Base-by-base conservation (phyloP, 768 basidiomycete species). In the Kwoniella bestiolae region DNA sequence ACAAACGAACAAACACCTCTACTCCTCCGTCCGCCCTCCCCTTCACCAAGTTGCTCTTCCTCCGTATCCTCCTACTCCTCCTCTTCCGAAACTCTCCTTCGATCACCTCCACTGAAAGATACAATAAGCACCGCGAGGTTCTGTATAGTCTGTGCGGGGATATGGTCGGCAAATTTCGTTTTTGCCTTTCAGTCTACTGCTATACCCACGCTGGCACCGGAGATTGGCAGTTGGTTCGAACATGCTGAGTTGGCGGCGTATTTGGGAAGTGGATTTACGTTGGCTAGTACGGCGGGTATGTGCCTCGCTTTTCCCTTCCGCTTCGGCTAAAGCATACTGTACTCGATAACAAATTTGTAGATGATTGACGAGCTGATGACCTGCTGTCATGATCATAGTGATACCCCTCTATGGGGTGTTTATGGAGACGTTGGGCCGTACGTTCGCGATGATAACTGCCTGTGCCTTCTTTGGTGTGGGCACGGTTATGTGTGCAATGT, bases 361-460 rank as follows among this genome's bases (percentile, higher is more conserved):
- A 2, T 51, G 29, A 52, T 41, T 11, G 9, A 5, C 11, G 12
- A 50, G 16, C 32, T 46, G 53, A 56, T 56, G 29, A 38, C 3
- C 29, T n/a, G 28, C 14, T 26, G 47, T 4, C 61, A 23, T 28
- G n/a, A n/a, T 38, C 21, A 2, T 23, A 76, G 79, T 78, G 14
- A 81, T 79, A 8, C 80, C 80, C 1, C 50, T 81, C 0, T 81
- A 76, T 53, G 80, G 80, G 3, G 75, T 78, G 0, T 64, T 81
- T 16, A 77, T 79, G 69, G 80, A 79, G 41, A 71, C 69, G 3
- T 53, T 81, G 0, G 80, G 80, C 0, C 46, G 80, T 11, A 79
- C 74, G 46, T 66, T 75, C 29, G 77, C 78, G 3, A 77, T 78
- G 75, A 28, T 69, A n/a, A 76, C 74, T 7, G 80, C 74, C 9